A percentile compares a stretch with the other conserved stretches of the same genome.
These are phyloP conservation scores for Peziza echinospora DNA, from an alignment of 495 filamentous ascomycete species.

Conservation along the genomic window DNA sequence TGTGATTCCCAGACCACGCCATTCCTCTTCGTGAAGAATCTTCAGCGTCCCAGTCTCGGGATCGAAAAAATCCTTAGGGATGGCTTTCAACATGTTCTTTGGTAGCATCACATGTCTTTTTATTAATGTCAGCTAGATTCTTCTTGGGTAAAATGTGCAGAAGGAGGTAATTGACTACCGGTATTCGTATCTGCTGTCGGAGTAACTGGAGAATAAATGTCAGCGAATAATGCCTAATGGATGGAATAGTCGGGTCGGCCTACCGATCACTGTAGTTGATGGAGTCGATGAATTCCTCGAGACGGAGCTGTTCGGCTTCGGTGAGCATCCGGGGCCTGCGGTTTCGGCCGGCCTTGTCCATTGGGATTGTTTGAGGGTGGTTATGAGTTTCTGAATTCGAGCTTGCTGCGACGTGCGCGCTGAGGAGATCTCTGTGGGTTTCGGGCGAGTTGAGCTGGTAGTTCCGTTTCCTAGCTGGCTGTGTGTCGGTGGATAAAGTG, in stretches of 20 bases:
- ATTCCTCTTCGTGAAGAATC: conserved; percentile 93
- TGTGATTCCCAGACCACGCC: conserved; percentile 87
- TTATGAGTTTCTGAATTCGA: no score
- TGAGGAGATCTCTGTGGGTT: no score
- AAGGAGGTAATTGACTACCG: conserved; percentile 7
- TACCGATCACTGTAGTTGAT: conserved; percentile 95
- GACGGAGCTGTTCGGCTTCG: conserved; percentile 55
- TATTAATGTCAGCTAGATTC: no score
- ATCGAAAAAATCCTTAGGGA: conserved; percentile 91
- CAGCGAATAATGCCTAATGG: neutral
- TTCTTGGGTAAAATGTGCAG: no score
- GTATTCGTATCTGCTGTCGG: conserved; percentile 19
- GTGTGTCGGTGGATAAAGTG: no score
- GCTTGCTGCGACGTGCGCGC: no score
- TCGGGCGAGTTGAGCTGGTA: no score
- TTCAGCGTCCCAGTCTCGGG: conserved; percentile 77
- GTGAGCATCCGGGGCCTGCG: conserved; percentile 56
- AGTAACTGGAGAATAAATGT: conserved; percentile 11
- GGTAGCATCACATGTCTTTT: conserved; percentile 81
- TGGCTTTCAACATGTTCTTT: conserved; percentile 92
- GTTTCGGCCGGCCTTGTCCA: conserved; percentile 66
- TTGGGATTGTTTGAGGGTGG: no score
- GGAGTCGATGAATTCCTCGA: conserved; percentile 75
- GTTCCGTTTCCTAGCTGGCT: no score
- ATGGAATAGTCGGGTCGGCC: conserved; percentile 6